phyloP scores from a whole-genome alignment of 176 grass and related monocot genomes.

The Carex myosuroides region DNA sequence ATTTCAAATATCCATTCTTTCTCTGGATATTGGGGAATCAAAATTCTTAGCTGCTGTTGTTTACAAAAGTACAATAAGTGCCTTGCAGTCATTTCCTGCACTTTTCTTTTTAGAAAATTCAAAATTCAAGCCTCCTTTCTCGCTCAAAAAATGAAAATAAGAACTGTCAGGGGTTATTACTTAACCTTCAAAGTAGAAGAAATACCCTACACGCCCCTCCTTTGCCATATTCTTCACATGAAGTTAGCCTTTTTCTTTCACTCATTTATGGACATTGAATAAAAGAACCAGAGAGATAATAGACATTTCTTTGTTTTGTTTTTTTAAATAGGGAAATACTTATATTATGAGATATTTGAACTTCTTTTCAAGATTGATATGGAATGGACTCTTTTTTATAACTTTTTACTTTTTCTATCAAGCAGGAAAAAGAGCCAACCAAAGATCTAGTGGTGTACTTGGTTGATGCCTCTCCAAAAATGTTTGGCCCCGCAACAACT shows the following conservation, averaged over 20 bases:
- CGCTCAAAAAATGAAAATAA: not conserved
- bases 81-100: not conserved
- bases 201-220: not conserved
- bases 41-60: not conserved
- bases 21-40: not conserved
- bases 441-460: slow-evolving; percentile 89
- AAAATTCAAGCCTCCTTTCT: not conserved
- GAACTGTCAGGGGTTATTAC: not conserved
- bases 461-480: slow-evolving; percentile 88
- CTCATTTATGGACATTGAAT: not conserved
- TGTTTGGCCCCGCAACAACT: slow-evolving; percentile 46
- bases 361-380: not conserved
- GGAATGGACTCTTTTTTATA: slow-evolving; percentile 5
- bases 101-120: not conserved
- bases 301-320: not conserved
- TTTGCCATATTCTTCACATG: not conserved
- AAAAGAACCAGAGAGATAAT: not conserved
- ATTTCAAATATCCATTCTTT: not conserved
- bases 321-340: not conserved
- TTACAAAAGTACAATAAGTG: not conserved
- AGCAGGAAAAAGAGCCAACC: slow-evolving; percentile 77
- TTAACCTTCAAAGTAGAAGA: not conserved
- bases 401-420: slow-evolving; percentile 9
- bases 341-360: not conserved
- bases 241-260: not conserved